Percentiles rank a stretch among this genome's conserved stretches.
phyloP scores from a whole-genome alignment of 2,329 filamentous ascomycete species.

The Chaetoscypha palmicola region DNA sequence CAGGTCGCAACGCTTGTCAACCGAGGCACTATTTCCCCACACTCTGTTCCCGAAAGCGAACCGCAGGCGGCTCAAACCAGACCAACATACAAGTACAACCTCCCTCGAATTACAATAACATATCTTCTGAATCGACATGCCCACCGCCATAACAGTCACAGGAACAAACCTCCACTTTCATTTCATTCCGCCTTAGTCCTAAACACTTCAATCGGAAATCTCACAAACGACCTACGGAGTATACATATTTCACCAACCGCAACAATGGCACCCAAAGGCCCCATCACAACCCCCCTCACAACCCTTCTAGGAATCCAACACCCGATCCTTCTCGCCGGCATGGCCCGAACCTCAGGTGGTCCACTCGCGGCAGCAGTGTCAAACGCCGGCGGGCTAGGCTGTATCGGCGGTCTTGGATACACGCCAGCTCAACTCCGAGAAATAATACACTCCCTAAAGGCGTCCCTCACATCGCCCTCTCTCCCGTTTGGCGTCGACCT shows the following conservation, averaged over 20 bases:
- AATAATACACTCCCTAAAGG: conserved; percentile 83
- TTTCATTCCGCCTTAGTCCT: neutral
- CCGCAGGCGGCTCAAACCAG: neutral
- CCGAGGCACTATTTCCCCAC: neutral
- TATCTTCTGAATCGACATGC: no score
- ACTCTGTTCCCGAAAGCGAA: neutral
- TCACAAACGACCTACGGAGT: neutral
- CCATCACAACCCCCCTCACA: conserved; percentile 70
- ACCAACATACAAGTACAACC: neutral
- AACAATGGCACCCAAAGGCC: conserved; percentile 29
- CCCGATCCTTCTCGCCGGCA: conserved; percentile 86
- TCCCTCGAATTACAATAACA: neutral
- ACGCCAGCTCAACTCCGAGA: conserved; percentile 66
- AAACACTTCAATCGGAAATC: no score
- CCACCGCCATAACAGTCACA: no score
- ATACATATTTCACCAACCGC: neutral
- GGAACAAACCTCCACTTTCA: neutral
- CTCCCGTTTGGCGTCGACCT: conserved; percentile 89
- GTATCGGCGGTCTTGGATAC: conserved; percentile 66
- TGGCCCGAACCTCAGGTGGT: conserved; percentile 79
- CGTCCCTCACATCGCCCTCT: conserved; percentile 54
- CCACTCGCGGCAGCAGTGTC: conserved; percentile 77
- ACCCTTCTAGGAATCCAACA: conserved; percentile 75
- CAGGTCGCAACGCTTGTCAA: no score
- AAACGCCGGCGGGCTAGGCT: conserved; percentile 67